Conservation (phyloP, 164 flowering plant genomes). For the Berberis thunbergii region DNA sequence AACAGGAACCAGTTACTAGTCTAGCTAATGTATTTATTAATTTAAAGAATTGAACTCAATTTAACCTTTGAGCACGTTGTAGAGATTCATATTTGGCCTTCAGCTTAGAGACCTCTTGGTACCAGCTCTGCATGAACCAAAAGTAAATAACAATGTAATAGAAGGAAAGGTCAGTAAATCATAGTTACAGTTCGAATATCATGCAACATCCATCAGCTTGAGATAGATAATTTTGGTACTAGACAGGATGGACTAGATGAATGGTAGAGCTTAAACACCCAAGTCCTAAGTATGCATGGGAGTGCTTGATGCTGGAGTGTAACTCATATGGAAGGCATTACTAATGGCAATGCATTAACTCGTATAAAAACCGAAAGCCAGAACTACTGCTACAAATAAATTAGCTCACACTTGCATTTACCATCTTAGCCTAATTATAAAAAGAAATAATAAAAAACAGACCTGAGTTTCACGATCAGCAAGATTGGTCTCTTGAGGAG, state of each 20-base stretch:
- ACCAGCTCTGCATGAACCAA: constrained; percentile 49
- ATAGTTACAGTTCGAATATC: neutral
- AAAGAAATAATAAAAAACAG: neutral
- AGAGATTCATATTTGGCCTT: constrained; percentile 72
- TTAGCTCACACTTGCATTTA: neutral
- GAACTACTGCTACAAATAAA: too few species aligned
- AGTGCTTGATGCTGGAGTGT: too few species aligned
- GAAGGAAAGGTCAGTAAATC: neutral
- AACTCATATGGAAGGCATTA: too few species aligned
- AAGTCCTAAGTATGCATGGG: too few species aligned
- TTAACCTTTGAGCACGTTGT: constrained; percentile 72
- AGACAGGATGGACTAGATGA: neutral
- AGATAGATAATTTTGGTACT: neutral
- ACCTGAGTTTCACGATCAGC: constrained; percentile 64
- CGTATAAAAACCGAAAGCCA: too few species aligned
- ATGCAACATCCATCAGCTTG: neutral
- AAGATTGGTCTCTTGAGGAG: constrained; percentile 38
- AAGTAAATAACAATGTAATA: neutral
- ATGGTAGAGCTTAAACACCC: neutral
- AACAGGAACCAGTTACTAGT: neutral
- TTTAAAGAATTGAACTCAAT: neutral
- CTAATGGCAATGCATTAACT: too few species aligned
- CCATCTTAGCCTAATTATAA: neutral
- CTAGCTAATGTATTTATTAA: too few species aligned
- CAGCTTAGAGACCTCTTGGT: constrained; percentile 63